A percentile compares a stretch with the other conserved stretches of the same genome.
Evolutionary conservation across 2,329 filamentous ascomycete genomes (phyloP).

Genomic region (Ophiognomonia clavigignenti-juglandacearum): DNA sequence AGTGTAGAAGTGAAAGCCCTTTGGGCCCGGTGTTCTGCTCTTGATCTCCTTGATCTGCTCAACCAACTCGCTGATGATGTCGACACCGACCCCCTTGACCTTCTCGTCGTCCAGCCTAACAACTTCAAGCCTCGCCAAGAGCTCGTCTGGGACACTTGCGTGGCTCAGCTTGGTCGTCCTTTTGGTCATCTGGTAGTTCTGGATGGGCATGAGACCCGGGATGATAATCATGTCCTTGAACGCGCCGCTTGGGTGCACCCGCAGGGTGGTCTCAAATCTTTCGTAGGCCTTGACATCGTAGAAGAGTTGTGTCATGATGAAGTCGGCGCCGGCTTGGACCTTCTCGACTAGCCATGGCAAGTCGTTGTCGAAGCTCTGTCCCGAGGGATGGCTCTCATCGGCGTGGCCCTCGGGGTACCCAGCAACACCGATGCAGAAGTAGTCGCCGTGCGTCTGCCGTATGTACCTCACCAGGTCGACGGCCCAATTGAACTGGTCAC

Average conservation of each 20-base stretch:
- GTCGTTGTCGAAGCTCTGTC: conserved; percentile 73
- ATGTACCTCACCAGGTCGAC: conserved; percentile 89
- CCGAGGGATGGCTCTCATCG: too few species aligned
- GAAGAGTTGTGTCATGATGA: conserved; percentile 98
- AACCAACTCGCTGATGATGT: conserved; percentile 80
- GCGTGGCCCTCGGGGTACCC: conserved; percentile 94
- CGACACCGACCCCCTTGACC: conserved; percentile 74
- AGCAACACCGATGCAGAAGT: conserved; percentile 94
- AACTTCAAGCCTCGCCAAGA: conserved; percentile 65
- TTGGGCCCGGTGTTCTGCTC: too few species aligned
- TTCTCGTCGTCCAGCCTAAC: conserved; percentile 77
- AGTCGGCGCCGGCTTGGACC: conserved; percentile 85
- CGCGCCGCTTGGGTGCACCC: too few species aligned
- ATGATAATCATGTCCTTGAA: conserved; percentile 89
- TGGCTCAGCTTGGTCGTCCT: too few species aligned
- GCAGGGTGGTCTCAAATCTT: conserved; percentile 69
- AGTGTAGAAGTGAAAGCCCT: conserved; percentile 98
- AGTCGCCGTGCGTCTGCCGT: conserved; percentile 76
- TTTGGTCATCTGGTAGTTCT: too few species aligned
- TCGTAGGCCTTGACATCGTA: conserved; percentile 85
- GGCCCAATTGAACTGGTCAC: conserved; percentile 85
- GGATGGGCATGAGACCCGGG: conserved; percentile 94
- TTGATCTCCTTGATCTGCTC: conserved; percentile 66
- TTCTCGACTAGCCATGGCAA: conserved; percentile 88
- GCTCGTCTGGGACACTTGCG: conserved; percentile 64